Conservation (phyloP, 2,329 filamentous ascomycete species). For the Pseudogymnoascus sp. region DNA sequence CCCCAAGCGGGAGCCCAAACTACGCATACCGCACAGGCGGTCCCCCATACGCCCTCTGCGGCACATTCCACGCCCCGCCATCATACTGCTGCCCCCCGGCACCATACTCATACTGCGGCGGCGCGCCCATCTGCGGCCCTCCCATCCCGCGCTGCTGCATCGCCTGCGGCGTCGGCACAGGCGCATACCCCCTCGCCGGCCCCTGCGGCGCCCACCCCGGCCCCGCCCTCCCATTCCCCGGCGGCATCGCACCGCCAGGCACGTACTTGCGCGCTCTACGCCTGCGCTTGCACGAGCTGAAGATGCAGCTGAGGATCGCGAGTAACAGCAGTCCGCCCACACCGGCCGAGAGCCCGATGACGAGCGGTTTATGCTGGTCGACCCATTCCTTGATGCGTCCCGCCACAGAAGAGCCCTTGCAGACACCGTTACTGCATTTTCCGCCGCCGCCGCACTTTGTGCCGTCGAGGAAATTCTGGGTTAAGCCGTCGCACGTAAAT, state of each 20-base stretch:
- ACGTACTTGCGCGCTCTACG: slow-evolving; percentile 9
- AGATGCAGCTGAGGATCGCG: slow-evolving; percentile 58
- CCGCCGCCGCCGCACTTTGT: slow-evolving; percentile 78
- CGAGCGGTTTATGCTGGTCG: slow-evolving; percentile 63
- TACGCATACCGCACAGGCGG: slow-evolving; percentile 1
- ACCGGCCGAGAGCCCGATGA: slow-evolving; percentile 68
- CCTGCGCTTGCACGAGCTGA: slow-evolving; percentile 44
- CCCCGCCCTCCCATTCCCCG: not conserved
- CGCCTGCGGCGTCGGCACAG: not conserved
- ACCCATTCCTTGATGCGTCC: slow-evolving; percentile 72
- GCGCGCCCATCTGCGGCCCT: not conserved
- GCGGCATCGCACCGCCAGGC: not conserved
- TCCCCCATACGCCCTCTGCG: slow-evolving; percentile 1
- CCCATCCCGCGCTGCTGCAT: not conserved
- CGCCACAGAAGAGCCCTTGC: slow-evolving; percentile 59
- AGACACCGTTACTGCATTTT: slow-evolving; percentile 68
- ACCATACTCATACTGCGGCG: not conserved
- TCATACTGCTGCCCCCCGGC: not conserved
- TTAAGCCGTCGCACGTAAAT: slow-evolving; percentile 63
- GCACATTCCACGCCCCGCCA: not conserved
- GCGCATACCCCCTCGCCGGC: not conserved
- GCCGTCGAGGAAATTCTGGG: slow-evolving; percentile 90
- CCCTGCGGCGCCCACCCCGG: not conserved
- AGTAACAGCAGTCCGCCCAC: slow-evolving; percentile 67
- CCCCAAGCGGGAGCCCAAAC: not conserved